A percentile compares a stretch with the other conserved stretches of the same genome.
These are phyloP conservation scores for Cyclotella distinguenda DNA, from an alignment of 108 stramenopile species.

Conservation along the genomic window DNA sequence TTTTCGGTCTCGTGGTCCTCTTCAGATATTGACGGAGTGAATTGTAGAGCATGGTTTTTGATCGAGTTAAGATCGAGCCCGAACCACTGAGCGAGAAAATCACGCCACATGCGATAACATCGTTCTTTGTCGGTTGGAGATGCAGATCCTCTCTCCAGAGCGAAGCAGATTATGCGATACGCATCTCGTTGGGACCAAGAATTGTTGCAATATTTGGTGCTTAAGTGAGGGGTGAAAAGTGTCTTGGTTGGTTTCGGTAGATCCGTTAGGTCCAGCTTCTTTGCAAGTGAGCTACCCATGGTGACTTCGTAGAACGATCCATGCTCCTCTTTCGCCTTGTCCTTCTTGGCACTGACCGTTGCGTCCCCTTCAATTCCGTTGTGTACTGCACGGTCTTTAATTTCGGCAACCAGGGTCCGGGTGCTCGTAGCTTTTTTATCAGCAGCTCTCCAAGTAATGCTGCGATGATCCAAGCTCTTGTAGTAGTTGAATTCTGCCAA, in stretches of 20 bases:
- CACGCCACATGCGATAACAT: constrained; percentile 80
- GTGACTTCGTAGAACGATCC: constrained; percentile 83
- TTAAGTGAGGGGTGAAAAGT: constrained; percentile 85
- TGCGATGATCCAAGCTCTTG: constrained; percentile 84
- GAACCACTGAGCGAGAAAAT: constrained; percentile 87
- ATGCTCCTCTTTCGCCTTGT: constrained; percentile 88
- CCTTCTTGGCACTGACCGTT: constrained; percentile 65
- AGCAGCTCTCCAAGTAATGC: constrained; percentile 80
- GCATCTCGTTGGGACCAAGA: constrained; percentile 80
- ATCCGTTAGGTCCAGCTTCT: constrained; percentile 66
- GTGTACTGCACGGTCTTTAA: constrained; percentile 84
- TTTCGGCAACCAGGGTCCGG: constrained; percentile 78
- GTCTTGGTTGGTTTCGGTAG: constrained; percentile 74
- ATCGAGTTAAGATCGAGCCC: constrained; percentile 75
- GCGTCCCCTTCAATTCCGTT: constrained; percentile 70
- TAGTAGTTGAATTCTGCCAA: constrained; percentile 83
- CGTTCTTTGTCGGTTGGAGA: constrained; percentile 84
- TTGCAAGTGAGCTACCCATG: constrained; percentile 56
- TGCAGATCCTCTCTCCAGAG: constrained; percentile 76
- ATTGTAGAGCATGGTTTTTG: constrained; percentile 62
- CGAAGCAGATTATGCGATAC: constrained; percentile 79
- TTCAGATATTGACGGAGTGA: constrained; percentile 27
- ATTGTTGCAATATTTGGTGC: constrained; percentile 67
- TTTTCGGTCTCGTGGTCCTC: constrained; percentile 37
- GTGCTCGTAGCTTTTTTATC: constrained; percentile 86